Percentiles rank a stretch among this genome's conserved stretches.
phyloP scores from a whole-genome alignment of 768 basidiomycete genomes.

The Fibroporia radiculosa region DNA sequence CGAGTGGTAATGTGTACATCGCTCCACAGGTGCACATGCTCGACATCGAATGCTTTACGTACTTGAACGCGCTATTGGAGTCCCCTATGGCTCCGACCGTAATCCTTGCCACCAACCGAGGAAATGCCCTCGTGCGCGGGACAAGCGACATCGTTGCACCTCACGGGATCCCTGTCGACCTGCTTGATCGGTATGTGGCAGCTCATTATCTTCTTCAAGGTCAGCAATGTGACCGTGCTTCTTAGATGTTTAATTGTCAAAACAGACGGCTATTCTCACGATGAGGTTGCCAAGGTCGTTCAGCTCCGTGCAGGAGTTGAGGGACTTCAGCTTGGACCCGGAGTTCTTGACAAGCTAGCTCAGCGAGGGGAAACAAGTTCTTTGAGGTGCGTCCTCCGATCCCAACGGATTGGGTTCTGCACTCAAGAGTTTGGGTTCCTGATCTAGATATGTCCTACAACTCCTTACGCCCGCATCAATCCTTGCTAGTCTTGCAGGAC shows the following conservation, averaged over 20 bases:
- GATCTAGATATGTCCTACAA: slow-evolving; percentile 88
- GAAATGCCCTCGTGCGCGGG: slow-evolving; percentile 86
- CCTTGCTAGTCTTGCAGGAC: slow-evolving; percentile 68
- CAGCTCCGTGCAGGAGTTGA: slow-evolving; percentile 83
- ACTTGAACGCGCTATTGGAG: slow-evolving; percentile 91
- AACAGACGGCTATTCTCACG: slow-evolving; percentile 74
- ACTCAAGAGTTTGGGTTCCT: neutral
- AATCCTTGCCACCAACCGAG: slow-evolving; percentile 93
- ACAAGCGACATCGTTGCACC: slow-evolving; percentile 88
- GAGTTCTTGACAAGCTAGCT: slow-evolving; percentile 76
- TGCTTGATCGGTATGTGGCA: slow-evolving; percentile 72
- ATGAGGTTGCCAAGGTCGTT: slow-evolving; percentile 82
- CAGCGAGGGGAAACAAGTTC: slow-evolving; percentile 78
- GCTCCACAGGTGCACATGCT: slow-evolving; percentile 92
- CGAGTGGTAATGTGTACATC: neutral
- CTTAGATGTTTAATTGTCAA: slow-evolving; percentile 89
- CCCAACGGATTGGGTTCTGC: neutral
- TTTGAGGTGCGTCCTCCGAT: slow-evolving; percentile 54
- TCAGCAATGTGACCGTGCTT: neutral
- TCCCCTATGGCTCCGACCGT: slow-evolving; percentile 97
- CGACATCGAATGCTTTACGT: slow-evolving; percentile 99
- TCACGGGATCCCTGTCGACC: slow-evolving; percentile 90
- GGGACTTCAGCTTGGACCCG: slow-evolving; percentile 65
- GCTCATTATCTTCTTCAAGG: neutral
- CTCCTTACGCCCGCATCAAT: slow-evolving; percentile 88